phyloP scores from a whole-genome alignment of 169 alveolate genomes.

The Eimeria falciformis region DNA sequence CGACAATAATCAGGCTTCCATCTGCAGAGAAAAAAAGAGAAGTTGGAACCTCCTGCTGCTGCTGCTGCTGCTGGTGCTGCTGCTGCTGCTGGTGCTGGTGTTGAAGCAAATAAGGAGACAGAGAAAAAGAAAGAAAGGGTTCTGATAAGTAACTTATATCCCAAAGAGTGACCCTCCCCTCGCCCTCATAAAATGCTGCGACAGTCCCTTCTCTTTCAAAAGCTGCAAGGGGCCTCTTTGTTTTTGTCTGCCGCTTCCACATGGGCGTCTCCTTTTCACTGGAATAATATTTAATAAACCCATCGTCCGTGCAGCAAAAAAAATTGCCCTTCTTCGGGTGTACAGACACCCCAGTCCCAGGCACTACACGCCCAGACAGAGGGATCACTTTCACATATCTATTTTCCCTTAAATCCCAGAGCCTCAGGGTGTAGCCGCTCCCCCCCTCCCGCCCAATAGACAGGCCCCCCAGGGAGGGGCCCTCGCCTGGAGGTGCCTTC shows the following conservation, averaged over 20 bases:
- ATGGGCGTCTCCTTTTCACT: background rate
- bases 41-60: background rate
- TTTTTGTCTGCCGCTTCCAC: background rate
- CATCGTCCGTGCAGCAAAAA: slow-evolving; percentile 36
- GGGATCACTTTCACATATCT: slow-evolving; percentile 9
- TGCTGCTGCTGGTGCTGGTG: background rate
- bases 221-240: background rate
- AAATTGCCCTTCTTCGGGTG: slow-evolving; percentile 9
- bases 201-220: background rate
- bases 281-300: background rate
- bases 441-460: background rate
- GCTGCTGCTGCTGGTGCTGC: background rate
- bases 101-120: background rate
- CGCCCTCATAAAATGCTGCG: slow-evolving; percentile 20
- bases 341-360: slow-evolving; percentile 49
- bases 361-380: background rate
- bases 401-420: slow-evolving; percentile 31
- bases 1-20: background rate
- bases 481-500: background rate
- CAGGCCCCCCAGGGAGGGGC: slow-evolving; percentile 17
- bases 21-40: background rate
- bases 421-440: background rate
- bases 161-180: background rate
- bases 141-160: background rate
- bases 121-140: background rate